phyloP scores from a whole-genome alignment of 2,329 filamentous ascomycete genomes.

The Stagonosporopsis vannaccii region DNA sequence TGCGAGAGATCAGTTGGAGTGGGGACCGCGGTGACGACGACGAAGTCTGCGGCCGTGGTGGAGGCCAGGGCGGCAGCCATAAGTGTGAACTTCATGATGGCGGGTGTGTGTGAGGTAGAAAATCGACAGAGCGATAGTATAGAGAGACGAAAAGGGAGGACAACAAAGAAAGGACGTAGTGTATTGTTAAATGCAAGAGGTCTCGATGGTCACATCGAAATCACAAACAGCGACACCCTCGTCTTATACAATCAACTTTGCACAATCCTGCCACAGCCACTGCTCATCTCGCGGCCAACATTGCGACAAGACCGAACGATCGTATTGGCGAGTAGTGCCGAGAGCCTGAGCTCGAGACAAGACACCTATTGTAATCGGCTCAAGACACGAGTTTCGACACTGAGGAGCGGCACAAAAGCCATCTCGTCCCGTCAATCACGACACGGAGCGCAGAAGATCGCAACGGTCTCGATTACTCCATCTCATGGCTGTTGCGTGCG shows the following conservation, averaged over 20 bases:
- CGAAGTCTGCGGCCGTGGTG: constrained; percentile 29
- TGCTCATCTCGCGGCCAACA: constrained; percentile 11
- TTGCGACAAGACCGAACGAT: neutral
- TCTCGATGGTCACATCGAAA: neutral
- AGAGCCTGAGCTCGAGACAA: constrained; percentile 5
- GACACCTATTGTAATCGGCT: neutral
- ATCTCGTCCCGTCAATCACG: neutral
- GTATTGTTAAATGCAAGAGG: constrained; percentile 1
- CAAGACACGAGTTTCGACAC: neutral
- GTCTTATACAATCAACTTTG: constrained; percentile 10
- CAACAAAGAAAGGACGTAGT: neutral
- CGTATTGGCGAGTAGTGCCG: constrained; percentile 11
- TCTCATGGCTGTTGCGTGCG: constrained; percentile 5
- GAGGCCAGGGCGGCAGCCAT: constrained; percentile 28
- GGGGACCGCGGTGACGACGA: constrained; percentile 26
- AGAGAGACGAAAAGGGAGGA: neutral
- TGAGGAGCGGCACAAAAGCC: neutral
- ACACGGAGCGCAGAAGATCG: neutral
- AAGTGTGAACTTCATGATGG: constrained; percentile 30
- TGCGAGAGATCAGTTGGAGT: constrained; percentile 24
- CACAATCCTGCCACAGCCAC: constrained; percentile 17
- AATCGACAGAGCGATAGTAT: neutral
- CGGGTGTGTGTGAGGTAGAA: neutral
- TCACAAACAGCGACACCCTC: constrained; percentile 10
- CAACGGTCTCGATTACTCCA: neutral